Percentiles rank a stretch among this genome's conserved stretches.
phyloP scores from a whole-genome alignment of 257 asterid genomes.

The Marsdenia floribunda region DNA sequence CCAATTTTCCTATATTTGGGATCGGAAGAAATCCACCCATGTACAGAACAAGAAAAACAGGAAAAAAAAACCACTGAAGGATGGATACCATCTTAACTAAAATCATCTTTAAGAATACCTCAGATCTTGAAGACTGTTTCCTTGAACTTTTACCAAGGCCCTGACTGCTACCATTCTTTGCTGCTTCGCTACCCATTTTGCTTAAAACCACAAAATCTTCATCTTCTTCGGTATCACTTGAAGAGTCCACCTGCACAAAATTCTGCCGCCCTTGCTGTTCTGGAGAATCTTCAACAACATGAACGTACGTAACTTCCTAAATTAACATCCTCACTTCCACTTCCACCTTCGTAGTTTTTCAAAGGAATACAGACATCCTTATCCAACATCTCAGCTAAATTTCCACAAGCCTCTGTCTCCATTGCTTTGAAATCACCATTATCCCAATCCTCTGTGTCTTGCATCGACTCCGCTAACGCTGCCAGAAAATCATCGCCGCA shows the following conservation, averaged over 20 bases:
- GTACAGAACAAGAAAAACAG: too few relatives aligned
- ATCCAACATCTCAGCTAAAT: conserved; percentile 59
- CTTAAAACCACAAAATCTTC: conserved; percentile 19
- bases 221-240: conserved; percentile 53
- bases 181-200: conserved; percentile 13
- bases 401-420: conserved; percentile 87
- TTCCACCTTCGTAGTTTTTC: conserved; percentile 18
- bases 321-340: conserved; percentile 20
- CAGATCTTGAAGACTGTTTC: conserved; percentile 31
- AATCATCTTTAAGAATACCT: conserved; percentile 28
- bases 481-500: conserved; percentile 92
- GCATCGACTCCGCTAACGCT: conserved; percentile 77
- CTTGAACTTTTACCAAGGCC: conserved; percentile 26
- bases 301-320: conserved; percentile 27
- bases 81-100: not conserved
- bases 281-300: conserved; percentile 56
- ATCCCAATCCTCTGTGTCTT: conserved; percentile 89
- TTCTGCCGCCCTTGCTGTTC: conserved; percentile 32
- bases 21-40: too few relatives aligned
- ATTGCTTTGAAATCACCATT: conserved; percentile 77
- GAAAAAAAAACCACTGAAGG: not conserved
- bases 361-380: conserved; percentile 29
- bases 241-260: conserved; percentile 49
- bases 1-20: too few relatives aligned
- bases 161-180: conserved; percentile 3